Evolutionary conservation across 106 monocot genomes (phyloP), one percentile per base, ranked within the genome.

Genomic region (Triglochin maritima): DNA sequence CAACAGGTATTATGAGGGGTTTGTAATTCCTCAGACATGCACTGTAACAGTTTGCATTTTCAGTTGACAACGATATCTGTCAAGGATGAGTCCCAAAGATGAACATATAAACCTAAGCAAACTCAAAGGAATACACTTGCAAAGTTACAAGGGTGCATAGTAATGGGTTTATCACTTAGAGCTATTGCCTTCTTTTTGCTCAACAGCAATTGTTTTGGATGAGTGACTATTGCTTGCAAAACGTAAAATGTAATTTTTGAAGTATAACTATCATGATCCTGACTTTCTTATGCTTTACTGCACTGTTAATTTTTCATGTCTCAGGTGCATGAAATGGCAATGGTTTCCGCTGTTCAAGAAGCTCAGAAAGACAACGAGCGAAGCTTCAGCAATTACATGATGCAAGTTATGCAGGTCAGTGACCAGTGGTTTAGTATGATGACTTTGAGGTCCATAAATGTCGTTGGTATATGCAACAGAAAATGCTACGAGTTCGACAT

Each of bases 271-370:
- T 29, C 29, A 29, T 29, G 29, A 29, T 29, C 29, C 29, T 29
- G 29, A 29, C 29, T 29, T 29, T 29, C 29, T 29, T 29, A 29
- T 29, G 29, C 29, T 29, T 29, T 29, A 29, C 29, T 29, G 29
- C 53, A 56, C 13, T 44, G 52, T 44, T 41, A 45, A 56, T 9
- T 52, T 14, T 7, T 55, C 54, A 8, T 7, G 56, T 69, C 17
- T 78, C 75, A 98, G 98, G 79, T 98, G 58, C 98, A 98, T 86
- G 98, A 98, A 80, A 92, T 98, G 88, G 73, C 98, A 69, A 89
- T 98, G 79, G 82, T 92, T 17, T 98, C 98, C 42, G 79, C 92
- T 46, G 84, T 98, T 58, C 98, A 98, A 83, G 98, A 92, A 84
- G 86, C 98, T 65, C 98, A 92, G 68, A 92, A 89, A 73, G 98